A percentile compares a stretch with the other conserved stretches of the same genome.
Conservation (phyloP, 2,329 filamentous ascomycete genomes). For the Colletotrichum godetiae region DNA sequence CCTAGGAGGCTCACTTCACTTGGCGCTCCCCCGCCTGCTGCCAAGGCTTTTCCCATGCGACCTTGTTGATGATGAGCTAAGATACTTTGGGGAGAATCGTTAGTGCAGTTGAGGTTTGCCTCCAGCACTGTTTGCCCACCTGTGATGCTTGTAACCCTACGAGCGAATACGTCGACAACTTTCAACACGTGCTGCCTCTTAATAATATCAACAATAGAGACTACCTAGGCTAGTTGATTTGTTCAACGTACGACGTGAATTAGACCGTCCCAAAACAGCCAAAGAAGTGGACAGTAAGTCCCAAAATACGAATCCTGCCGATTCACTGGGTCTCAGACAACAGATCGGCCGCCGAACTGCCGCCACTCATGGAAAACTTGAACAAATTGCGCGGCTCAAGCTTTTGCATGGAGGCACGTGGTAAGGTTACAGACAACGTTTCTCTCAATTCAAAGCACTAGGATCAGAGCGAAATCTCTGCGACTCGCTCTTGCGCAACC, state of each 20-base stretch:
- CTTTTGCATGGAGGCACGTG: background rate
- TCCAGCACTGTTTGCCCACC: background rate
- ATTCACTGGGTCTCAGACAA: background rate
- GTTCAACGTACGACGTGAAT: too few relatives aligned
- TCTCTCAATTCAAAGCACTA: background rate
- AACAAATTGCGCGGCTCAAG: background rate
- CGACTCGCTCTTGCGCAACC: background rate
- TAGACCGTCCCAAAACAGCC: too few relatives aligned
- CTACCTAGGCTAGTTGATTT: too few relatives aligned
- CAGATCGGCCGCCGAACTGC: background rate
- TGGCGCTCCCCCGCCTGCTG: background rate
- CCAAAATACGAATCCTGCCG: background rate
- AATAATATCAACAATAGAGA: background rate
- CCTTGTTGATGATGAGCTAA: background rate
- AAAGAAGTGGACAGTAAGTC: too few relatives aligned
- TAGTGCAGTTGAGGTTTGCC: background rate
- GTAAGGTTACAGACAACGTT: background rate
- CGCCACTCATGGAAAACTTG: background rate
- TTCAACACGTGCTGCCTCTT: background rate
- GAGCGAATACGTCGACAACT: background rate
- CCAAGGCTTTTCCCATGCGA: background rate
- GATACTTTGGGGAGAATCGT: background rate
- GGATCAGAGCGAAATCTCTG: background rate
- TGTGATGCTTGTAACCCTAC: background rate
- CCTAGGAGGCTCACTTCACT: background rate